Percentiles rank a stretch among this genome's conserved stretches.
Evolutionary conservation across 306 rosid genomes (phyloP).

Genomic region (Sesbania bispinosa): DNA sequence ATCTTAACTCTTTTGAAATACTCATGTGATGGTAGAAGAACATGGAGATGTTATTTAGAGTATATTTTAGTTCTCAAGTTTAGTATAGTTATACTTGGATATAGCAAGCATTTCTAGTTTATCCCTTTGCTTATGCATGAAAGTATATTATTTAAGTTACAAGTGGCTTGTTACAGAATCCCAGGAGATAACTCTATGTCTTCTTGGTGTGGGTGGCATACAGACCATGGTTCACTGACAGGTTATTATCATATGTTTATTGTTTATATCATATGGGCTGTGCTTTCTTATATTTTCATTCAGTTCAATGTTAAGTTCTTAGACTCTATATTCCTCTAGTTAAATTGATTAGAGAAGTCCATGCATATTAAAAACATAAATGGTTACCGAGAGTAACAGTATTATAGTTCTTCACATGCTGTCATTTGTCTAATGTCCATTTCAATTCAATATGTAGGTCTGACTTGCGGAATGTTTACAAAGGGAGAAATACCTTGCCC

Average conservation of each 20-base stretch:
- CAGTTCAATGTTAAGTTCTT: background rate
- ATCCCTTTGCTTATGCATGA: conserved; percentile 11
- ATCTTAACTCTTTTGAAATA: conserved; percentile 4
- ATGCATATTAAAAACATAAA: background rate
- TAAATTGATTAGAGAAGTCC: conserved; percentile 7
- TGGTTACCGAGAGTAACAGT: background rate
- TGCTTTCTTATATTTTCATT: background rate
- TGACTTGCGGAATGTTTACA: conserved; percentile 66
- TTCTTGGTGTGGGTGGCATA: conserved; percentile 99
- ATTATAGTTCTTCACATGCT: conserved; percentile 5
- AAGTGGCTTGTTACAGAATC: conserved; percentile 42
- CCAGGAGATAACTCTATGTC: conserved; percentile 52
- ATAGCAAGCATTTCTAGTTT: background rate
- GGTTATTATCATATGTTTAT: conserved; percentile 41
- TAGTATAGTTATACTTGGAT: background rate
- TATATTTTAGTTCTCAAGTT: conserved; percentile 8
- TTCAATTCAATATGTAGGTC: conserved; percentile 59
- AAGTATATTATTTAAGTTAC: conserved; percentile 14
- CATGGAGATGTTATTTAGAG: background rate
- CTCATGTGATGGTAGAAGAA: background rate
- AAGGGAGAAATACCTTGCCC: conserved; percentile 86
- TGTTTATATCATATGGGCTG: background rate
- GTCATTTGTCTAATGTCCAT: conserved; percentile 24
- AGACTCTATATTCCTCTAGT: background rate
- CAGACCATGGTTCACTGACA: conserved; percentile 97